Evolutionary conservation across 2,329 filamentous ascomycete species (phyloP).

Genomic region (Fusarium equiseti): DNA sequence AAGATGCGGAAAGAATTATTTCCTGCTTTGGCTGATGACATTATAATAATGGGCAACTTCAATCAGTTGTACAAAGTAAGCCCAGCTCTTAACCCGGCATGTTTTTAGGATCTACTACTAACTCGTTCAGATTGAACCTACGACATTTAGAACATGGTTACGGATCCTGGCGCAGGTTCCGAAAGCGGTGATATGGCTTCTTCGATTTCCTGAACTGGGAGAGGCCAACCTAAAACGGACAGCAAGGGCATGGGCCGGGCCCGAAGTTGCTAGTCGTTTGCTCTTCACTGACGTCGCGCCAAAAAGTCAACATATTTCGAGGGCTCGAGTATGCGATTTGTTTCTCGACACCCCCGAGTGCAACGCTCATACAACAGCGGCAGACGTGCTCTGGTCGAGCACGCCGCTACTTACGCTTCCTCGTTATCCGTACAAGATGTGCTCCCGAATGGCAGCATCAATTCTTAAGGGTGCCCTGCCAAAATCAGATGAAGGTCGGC

Average conservation of each 20-base stretch:
- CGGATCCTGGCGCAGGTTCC: constrained; percentile 88
- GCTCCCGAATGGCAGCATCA: constrained; percentile 95
- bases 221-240: constrained; percentile 87
- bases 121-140: constrained; percentile 84
- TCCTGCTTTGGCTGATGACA: constrained; percentile 82
- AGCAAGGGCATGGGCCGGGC: constrained; percentile 84
- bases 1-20: constrained; percentile 94
- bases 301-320: constrained; percentile 92
- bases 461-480: constrained; percentile 92
- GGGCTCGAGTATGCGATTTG: constrained; percentile 90
- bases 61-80: constrained; percentile 97
- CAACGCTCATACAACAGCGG: constrained; percentile 97
- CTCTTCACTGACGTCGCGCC: constrained; percentile 97
- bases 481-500: constrained; percentile 72
- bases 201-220: constrained; percentile 95
- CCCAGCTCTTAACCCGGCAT: constrained; percentile 5
- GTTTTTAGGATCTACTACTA: constrained; percentile 1
- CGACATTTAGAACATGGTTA: constrained; percentile 94
- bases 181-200: constrained; percentile 91
- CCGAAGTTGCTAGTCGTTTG: constrained; percentile 86
- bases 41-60: constrained; percentile 95
- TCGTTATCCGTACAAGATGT: constrained; percentile 98
- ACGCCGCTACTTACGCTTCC: constrained; percentile 92
- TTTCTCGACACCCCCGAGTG: constrained; percentile 98
- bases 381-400: constrained; percentile 95